A percentile compares a stretch with the other conserved stretches of the same genome.
Conservation (phyloP, 257 asterid genomes). For the Schizonepeta tenuifolia region DNA sequence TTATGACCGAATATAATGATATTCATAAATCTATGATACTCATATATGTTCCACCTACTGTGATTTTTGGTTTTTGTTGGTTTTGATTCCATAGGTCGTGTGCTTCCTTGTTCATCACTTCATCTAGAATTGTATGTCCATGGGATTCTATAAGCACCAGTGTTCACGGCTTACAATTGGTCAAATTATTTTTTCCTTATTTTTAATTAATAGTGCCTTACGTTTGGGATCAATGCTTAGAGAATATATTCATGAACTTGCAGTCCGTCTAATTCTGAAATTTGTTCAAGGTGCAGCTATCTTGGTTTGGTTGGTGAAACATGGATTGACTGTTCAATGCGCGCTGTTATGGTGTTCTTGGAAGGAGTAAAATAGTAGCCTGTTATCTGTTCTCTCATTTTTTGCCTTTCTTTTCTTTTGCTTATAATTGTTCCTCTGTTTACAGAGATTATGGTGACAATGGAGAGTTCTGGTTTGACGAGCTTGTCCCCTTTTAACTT, state of each 20-base stretch:
- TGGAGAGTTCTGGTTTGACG: neutral
- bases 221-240: neutral
- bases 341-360: neutral
- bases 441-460: neutral
- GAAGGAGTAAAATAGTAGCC: slow-evolving; percentile 1
- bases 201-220: neutral
- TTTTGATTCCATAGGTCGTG: neutral
- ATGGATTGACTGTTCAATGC: neutral
- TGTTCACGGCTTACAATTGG: neutral
- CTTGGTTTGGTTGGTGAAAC: neutral
- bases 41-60: neutral
- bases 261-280: neutral
- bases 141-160: neutral
- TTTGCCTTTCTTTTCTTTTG: neutral
- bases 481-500: neutral
- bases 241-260: neutral
- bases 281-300: neutral
- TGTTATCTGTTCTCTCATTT: neutral
- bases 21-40: neutral
- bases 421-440: neutral
- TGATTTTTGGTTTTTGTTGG: neutral
- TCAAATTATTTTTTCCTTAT: neutral
- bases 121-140: neutral
- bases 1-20: neutral
- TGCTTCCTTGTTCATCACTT: neutral